Evolutionary conservation across 352 stramenopile species (phyloP), one percentile per base, ranked within the genome.

Genomic region (Pythium sukuiense): DNA sequence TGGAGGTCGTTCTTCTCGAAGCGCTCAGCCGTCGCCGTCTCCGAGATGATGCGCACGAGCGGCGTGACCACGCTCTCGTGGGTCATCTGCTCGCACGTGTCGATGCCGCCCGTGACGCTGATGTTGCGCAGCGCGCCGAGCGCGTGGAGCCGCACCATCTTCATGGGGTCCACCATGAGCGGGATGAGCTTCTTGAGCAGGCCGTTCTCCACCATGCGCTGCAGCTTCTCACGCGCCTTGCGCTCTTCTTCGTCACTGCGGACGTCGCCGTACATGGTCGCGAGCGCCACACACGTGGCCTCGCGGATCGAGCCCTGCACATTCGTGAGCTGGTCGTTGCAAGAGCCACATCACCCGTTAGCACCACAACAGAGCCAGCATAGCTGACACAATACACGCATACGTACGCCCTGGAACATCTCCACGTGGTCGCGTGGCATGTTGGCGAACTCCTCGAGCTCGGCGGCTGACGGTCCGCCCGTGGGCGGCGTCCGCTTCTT

Each of bases 121-220:
- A 96, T 92, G 70, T 96, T 96, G 66, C 87, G 85, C 56, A 95
- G 73, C 14, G 88, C 88, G 24, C 88, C 88, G 8, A 96, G 69
- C 8, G 85, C 86, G 65, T 94, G 81, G 41, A 95, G 81, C 7
- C 88, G 83, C 65, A 96, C 87, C 81, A 94, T 93, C 29, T 84
- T 85, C 58, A 92, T 74, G 52, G 86, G 81, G 65, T 96, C 88
- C 50, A 91, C 85, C 45, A 95, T 75, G n/a, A 88, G 80, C 63
- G 86, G 88, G 48, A 96, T 83, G 49, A 96, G 82, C 67, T 94
- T 94, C 56, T 77, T 76, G 2, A 94, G 68, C n/a, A 96, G 71
- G 0, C 88, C 88, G 29, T 74, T 76, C 56, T 90, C 79, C 27
- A 95, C 79, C 83, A 96, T 88, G 29, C 84, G 78, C 68, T 86